phyloP scores from a whole-genome alignment of 257 asterid species.

The Leonotis leonurus region DNA sequence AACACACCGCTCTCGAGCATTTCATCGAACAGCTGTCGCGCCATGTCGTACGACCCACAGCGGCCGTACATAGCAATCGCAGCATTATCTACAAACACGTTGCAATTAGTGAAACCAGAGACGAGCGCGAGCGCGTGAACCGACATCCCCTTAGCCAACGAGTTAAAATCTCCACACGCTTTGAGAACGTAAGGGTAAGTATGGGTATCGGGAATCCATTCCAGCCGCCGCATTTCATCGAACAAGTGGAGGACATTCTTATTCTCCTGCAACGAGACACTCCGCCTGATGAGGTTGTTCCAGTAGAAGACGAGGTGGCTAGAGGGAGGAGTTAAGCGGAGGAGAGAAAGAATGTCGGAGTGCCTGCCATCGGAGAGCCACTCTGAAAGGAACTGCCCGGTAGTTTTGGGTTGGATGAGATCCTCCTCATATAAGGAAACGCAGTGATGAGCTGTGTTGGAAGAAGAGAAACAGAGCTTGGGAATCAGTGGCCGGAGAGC shows the following conservation, averaged over 20 bases:
- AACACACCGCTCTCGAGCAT: slow-evolving; percentile 39
- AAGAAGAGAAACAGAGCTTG: slow-evolving; percentile 23
- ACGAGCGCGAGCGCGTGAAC: slow-evolving; percentile 44
- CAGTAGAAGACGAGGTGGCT: slow-evolving; percentile 46
- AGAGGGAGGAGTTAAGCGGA: slow-evolving; percentile 35
- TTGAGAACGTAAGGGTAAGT: slow-evolving; percentile 70
- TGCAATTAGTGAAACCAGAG: slow-evolving; percentile 39
- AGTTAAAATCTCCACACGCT: slow-evolving; percentile 48
- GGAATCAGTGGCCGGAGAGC: slow-evolving; percentile 17
- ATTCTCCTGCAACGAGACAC: slow-evolving; percentile 24
- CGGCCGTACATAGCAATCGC: slow-evolving; percentile 64
- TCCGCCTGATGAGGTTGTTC: slow-evolving; percentile 63
- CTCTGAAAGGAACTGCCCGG: slow-evolving; percentile 20
- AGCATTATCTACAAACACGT: slow-evolving; percentile 78
- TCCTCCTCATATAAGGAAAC: slow-evolving; percentile 6
- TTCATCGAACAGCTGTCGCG: slow-evolving; percentile 56
- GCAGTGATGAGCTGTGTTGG: slow-evolving; percentile 14
- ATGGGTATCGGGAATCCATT: slow-evolving; percentile 62
- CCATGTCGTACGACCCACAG: slow-evolving; percentile 43
- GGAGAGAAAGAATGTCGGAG: slow-evolving; percentile 33
- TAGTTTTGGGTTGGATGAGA: slow-evolving; percentile 8
- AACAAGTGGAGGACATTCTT: slow-evolving; percentile 40
- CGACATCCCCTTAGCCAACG: slow-evolving; percentile 34
- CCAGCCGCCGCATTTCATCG: slow-evolving; percentile 54
- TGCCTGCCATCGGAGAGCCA: slow-evolving; percentile 25